These are phyloP conservation scores for Verticillium nonalfalfae DNA, from an alignment of 2,329 filamentous ascomycete genomes.

Conservation along the genomic window DNA sequence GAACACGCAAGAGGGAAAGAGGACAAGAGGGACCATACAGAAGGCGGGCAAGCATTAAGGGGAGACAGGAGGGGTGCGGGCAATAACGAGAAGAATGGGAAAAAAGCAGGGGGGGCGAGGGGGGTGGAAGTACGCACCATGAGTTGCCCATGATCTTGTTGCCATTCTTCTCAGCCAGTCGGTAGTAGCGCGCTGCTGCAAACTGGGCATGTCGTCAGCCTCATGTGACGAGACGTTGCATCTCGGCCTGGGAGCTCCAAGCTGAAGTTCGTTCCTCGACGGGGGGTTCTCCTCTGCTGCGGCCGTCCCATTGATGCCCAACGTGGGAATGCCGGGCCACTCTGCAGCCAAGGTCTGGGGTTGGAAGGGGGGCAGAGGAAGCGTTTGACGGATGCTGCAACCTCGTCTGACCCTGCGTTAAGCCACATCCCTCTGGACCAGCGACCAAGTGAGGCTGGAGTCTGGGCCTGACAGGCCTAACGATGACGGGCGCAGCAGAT, in stretches of 20 bases:
- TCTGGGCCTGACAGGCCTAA: background rate
- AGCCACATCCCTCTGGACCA: background rate
- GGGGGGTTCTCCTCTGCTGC: background rate
- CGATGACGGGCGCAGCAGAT: background rate
- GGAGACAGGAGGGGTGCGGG: background rate
- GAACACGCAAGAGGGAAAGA: too few relatives aligned
- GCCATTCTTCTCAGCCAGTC: conserved; percentile 81
- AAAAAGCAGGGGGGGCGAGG: conserved; percentile 14
- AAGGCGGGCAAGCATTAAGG: too few relatives aligned
- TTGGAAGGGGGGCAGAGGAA: background rate
- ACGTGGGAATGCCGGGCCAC: background rate
- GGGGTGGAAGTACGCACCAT: conserved; percentile 59
- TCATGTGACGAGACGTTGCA: conserved; percentile 29
- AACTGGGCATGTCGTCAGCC: conserved; percentile 55
- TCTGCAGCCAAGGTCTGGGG: background rate
- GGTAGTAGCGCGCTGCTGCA: conserved; percentile 82
- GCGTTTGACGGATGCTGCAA: too few relatives aligned
- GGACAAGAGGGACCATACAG: too few relatives aligned
- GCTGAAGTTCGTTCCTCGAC: background rate
- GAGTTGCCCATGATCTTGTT: conserved; percentile 89
- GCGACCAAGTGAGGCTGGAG: background rate
- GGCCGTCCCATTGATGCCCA: background rate
- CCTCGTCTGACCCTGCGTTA: background rate
- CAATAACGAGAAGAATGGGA: background rate
- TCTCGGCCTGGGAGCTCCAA: background rate